These are phyloP conservation scores for Ustilago hordei DNA, from an alignment of 1,284 basidiomycete species.

Conservation along the genomic window DNA sequence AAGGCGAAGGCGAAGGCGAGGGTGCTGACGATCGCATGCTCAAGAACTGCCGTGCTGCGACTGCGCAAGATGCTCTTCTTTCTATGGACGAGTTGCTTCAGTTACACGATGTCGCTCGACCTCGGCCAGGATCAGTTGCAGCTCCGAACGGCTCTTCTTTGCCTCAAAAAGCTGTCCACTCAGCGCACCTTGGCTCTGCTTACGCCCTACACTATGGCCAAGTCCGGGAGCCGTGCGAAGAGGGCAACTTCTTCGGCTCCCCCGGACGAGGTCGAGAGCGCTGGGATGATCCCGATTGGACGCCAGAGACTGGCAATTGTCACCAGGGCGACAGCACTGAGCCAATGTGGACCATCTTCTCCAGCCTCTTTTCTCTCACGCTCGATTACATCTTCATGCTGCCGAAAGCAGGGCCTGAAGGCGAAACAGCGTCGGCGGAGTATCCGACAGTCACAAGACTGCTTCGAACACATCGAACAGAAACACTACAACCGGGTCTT, in stretches of 20 bases:
- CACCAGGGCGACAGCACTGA: conserved; percentile 58
- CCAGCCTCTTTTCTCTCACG: conserved; percentile 64
- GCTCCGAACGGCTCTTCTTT: background rate
- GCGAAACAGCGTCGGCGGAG: background rate
- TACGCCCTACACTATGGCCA: conserved; percentile 73
- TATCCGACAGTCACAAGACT: conserved; percentile 75
- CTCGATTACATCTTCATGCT: conserved; percentile 81
- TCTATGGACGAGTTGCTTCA: conserved; percentile 75
- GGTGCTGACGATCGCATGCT: conserved; percentile 75
- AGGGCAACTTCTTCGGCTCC: conserved; percentile 57
- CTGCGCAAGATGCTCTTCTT: conserved; percentile 79
- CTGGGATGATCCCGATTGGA: conserved; percentile 57
- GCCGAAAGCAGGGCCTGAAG: conserved; percentile 48
- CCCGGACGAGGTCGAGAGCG: conserved; percentile 54
- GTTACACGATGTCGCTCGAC: conserved; percentile 72
- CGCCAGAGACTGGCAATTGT: conserved; percentile 42
- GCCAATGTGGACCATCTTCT: conserved; percentile 69
- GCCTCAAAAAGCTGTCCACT: background rate
- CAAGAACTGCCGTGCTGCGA: conserved; percentile 79
- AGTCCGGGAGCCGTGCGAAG: conserved; percentile 29
- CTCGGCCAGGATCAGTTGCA: conserved; percentile 17
- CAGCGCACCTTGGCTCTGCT: conserved; percentile 26
- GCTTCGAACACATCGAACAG: conserved; percentile 76
- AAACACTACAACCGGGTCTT: conserved; percentile 79
- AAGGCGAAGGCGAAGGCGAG: conserved; percentile 64